These are phyloP conservation scores for Aspergillus pseudoterreus DNA, from an alignment of 2,329 filamentous ascomycete species.

Conservation along the genomic window DNA sequence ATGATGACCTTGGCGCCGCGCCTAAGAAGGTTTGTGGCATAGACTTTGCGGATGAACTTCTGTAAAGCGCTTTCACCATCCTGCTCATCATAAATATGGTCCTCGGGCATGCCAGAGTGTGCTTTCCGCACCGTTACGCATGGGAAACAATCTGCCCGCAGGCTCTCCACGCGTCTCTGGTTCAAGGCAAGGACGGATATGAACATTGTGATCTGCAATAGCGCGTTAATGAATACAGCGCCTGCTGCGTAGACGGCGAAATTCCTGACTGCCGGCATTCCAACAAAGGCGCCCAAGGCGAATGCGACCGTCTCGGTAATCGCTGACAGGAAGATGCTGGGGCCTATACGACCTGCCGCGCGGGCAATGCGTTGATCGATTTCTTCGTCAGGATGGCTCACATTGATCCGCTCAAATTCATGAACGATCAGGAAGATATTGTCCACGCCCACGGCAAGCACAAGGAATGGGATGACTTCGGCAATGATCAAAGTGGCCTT, in stretches of 20 bases:
- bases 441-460: constrained; percentile 93
- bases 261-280: constrained; percentile 96
- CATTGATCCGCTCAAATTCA: constrained; percentile 92
- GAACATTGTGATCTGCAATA: constrained; percentile 98
- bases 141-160: constrained; percentile 86
- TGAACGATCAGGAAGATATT: constrained; percentile 99
- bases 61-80: constrained; percentile 82
- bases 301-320: constrained; percentile 92
- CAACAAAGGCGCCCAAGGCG: constrained; percentile 85
- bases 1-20: constrained; percentile 76
- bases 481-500: constrained; percentile 97
- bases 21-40: constrained; percentile 76
- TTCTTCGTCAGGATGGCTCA: constrained; percentile 82
- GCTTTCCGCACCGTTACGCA: constrained; percentile 78
- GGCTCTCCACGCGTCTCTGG: constrained; percentile 82
- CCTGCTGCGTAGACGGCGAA: constrained; percentile 96
- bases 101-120: constrained; percentile 61
- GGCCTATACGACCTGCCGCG: constrained; percentile 92
- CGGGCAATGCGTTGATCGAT: constrained; percentile 82
- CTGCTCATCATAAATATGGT: constrained; percentile 62
- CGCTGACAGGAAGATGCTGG: constrained; percentile 93
- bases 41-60: constrained; percentile 82
- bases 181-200: constrained; percentile 88
- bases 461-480: constrained; percentile 96
- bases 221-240: constrained; percentile 91